Conservation (phyloP, 805 yeast genomes). For the Suhomyces sp. region DNA sequence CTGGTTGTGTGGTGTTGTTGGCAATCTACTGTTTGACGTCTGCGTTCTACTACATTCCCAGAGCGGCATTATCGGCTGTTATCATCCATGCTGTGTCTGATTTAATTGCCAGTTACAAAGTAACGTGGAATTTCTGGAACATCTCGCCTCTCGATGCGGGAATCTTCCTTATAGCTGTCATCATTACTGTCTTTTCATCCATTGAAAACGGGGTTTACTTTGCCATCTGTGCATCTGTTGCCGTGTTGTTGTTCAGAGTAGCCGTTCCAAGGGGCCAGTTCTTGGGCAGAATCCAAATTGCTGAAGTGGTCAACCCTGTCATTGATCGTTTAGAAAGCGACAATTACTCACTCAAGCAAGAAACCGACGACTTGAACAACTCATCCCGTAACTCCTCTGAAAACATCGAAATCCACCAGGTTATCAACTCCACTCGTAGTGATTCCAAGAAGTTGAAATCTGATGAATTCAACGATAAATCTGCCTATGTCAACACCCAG, state of each 20-base stretch:
- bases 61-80: conserved; percentile 81
- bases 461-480: conserved; percentile 9
- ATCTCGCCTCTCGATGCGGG: conserved; percentile 71
- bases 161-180: conserved; percentile 68
- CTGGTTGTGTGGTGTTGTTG: conserved; percentile 83
- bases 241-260: conserved; percentile 65
- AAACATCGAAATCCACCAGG: conserved; percentile 44
- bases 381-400: conserved; percentile 20
- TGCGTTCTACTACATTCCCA: conserved; percentile 86
- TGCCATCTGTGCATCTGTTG: conserved; percentile 81
- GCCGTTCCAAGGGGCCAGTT: conserved; percentile 82
- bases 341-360: conserved; percentile 5
- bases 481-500: conserved; percentile 16
- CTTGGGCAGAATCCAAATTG: conserved; percentile 72
- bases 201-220: conserved; percentile 91
- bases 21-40: conserved; percentile 82
- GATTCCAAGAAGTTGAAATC: conserved; percentile 20
- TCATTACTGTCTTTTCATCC: conserved; percentile 71
- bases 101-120: conserved; percentile 66
- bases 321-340: conserved; percentile 29
- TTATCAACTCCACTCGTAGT: conserved; percentile 30
- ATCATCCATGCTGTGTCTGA: conserved; percentile 93
- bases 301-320: conserved; percentile 66
- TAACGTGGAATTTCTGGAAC: conserved; percentile 67
- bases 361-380: conserved; percentile 5